phyloP scores from a whole-genome alignment of 2,329 filamentous ascomycete species.

The Nothopassalora personata region DNA sequence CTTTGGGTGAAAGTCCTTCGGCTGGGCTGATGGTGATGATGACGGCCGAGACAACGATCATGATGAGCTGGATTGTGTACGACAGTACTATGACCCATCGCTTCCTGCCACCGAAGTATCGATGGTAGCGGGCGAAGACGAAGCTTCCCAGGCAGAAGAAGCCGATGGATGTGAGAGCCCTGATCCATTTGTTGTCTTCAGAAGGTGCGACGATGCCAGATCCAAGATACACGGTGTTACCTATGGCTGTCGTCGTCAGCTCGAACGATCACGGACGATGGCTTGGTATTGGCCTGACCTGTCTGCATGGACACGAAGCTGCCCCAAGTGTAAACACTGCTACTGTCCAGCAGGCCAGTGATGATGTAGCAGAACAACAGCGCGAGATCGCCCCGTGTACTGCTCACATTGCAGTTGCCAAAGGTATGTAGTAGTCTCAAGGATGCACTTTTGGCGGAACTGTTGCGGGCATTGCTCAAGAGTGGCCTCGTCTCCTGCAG shows the following conservation, averaged over 20 bases:
- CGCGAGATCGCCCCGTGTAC: constrained; percentile 61
- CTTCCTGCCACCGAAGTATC: constrained; percentile 54
- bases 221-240: constrained; percentile 75
- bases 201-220: constrained; percentile 57
- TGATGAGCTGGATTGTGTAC: constrained; percentile 38
- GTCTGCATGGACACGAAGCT: constrained; percentile 83
- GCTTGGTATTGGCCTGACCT: constrained; percentile 42
- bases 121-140: constrained; percentile 65
- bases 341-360: constrained; percentile 71
- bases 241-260: constrained; percentile 5
- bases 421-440: constrained; percentile 24
- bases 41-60: constrained; percentile 37
- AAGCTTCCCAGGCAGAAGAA: constrained; percentile 70
- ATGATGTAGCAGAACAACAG: constrained; percentile 69
- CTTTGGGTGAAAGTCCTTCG: constrained; percentile 9
- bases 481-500: neutral
- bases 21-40: constrained; percentile 38
- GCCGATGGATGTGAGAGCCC: constrained; percentile 63
- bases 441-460: neutral
- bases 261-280: constrained; percentile 5
- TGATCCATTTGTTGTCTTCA: constrained; percentile 57
- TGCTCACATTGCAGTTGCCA: constrained; percentile 49
- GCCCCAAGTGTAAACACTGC: constrained; percentile 70
- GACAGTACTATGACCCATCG: constrained; percentile 58
- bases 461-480: neutral